Base-by-base conservation (phyloP, 2,329 filamentous ascomycete species). In the Cercospora beticola region DNA sequence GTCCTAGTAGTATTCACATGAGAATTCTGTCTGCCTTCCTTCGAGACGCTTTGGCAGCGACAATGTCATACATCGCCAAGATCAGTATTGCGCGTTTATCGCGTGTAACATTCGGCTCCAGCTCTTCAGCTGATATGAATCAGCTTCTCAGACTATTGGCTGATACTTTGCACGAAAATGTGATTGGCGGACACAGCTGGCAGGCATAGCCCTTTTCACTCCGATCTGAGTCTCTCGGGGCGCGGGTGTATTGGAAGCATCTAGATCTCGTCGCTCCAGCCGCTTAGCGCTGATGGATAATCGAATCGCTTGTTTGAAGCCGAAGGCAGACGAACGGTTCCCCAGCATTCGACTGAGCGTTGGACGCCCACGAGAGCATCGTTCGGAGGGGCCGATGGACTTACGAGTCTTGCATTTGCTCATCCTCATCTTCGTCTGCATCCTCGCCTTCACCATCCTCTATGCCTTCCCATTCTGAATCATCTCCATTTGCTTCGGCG, bases 401-500 rank as follows among this genome's bases (percentile, higher is more conserved):
- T 72, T 67, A 78, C 12, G 71, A 74, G 67, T 78, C 77, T 56
- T 76, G 64, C 72, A 74, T 74, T 33, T 73, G 57, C 46, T 74
- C 68, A 49, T 75, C 77, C 18, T 74, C 71, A 60, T 70, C 76
- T 14, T 74, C 74, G 58, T 79, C 76, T 64, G 75, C 74, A 33
- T 75, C 73, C n/a, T 77, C 78, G 7, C 77, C 78, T 10, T 80
- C 80, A 57, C 72, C 76, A n/a, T 78, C 78, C 14, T 79, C 79
- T 60, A 77, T 76, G 5, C 76, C 76, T 54, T 79, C 76, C 30
- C 80, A 76, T 60, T 75, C 79, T 65, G 73, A 75, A 54, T 76
- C 75, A 58, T 79, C 80, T n/a, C 76, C 77, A 64, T 77, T 80
- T 23, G 79, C 81, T 58, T 81, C 81, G 43, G 82, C 80, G 28